phyloP scores from a whole-genome alignment of 495 filamentous ascomycete genomes.

The Lindgomyces ingoldianus region DNA sequence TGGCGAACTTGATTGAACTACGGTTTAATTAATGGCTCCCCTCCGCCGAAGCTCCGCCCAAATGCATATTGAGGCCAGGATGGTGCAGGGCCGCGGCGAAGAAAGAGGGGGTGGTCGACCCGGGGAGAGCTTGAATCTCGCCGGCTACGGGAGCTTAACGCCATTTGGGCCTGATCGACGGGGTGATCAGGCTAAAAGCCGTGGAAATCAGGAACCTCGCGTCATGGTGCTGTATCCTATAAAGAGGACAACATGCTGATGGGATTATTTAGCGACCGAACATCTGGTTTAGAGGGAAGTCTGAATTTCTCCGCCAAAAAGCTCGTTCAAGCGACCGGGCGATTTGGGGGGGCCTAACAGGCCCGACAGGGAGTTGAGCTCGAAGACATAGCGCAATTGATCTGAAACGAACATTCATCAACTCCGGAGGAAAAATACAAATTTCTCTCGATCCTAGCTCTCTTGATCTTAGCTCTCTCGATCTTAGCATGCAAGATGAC shows the following conservation, averaged over 20 bases:
- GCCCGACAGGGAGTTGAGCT: neutral
- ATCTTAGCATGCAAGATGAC: too few species aligned
- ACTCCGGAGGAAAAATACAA: too few species aligned
- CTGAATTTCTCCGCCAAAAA: neutral
- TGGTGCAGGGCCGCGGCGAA: slow-evolving; percentile 16
- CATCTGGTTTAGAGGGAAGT: too few species aligned
- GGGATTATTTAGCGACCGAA: too few species aligned
- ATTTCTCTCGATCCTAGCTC: too few species aligned
- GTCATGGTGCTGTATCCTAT: neutral
- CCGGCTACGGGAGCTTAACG: slow-evolving; percentile 18
- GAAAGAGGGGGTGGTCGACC: slow-evolving; percentile 5
- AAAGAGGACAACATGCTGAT: neutral
- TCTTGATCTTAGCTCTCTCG: too few species aligned
- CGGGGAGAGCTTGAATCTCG: slow-evolving; percentile 5
- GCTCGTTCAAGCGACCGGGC: neutral
- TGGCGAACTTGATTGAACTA: neutral
- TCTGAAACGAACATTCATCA: too few species aligned
- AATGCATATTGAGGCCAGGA: slow-evolving; percentile 18
- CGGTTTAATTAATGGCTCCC: slow-evolving; percentile 13
- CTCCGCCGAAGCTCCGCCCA: slow-evolving; percentile 18
- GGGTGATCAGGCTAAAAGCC: slow-evolving; percentile 26
- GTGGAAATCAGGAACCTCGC: neutral
- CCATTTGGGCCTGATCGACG: slow-evolving; percentile 18
- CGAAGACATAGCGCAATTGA: neutral
- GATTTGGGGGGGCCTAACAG: neutral